These are phyloP conservation scores for Colletotrichum spaethianum DNA, from an alignment of 2,329 filamentous ascomycete genomes.

Conservation along the genomic window DNA sequence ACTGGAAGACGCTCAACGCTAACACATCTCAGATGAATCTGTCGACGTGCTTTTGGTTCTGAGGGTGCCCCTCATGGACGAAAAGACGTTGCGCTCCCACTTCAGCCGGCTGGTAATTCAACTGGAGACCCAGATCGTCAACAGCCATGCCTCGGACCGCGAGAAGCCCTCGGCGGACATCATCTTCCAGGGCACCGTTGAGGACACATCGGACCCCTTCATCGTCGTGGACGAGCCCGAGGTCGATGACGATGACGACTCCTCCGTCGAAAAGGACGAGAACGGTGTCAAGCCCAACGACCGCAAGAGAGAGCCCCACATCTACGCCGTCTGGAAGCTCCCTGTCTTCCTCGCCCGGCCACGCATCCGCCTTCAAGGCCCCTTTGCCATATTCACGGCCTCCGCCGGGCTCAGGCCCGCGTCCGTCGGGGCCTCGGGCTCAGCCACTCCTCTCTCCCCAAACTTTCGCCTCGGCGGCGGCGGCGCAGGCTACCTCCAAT, in stretches of 20 bases:
- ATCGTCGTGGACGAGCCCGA: slow-evolving; percentile 62
- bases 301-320: slow-evolving; percentile 52
- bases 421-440: slow-evolving; percentile 54
- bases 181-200: slow-evolving; percentile 70
- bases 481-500: slow-evolving; percentile 76
- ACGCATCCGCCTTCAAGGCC: slow-evolving; percentile 75
- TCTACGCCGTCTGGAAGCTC: slow-evolving; percentile 73
- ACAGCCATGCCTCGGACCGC: slow-evolving; percentile 65
- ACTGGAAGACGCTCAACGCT: slow-evolving; percentile 25
- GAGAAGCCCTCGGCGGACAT: slow-evolving; percentile 67
- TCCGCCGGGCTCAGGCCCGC: slow-evolving; percentile 72
- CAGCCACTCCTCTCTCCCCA: slow-evolving; percentile 30
- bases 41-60: slow-evolving; percentile 79
- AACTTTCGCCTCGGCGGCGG: slow-evolving; percentile 45
- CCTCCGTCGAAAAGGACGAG: slow-evolving; percentile 42
- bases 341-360: slow-evolving; percentile 71
- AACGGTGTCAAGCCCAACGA: slow-evolving; percentile 42
- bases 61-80: slow-evolving; percentile 72
- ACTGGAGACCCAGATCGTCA: slow-evolving; percentile 76
- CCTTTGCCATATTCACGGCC: slow-evolving; percentile 76
- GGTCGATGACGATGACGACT: slow-evolving; percentile 46
- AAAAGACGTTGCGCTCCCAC: slow-evolving; percentile 69
- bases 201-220: slow-evolving; percentile 65
- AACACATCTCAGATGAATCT: slow-evolving; percentile 75
- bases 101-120: slow-evolving; percentile 75